Evolutionary conservation across 176 grass and related monocot species (phyloP), one percentile per base, ranked within the genome.

Genomic region (Puya raimondii): DNA sequence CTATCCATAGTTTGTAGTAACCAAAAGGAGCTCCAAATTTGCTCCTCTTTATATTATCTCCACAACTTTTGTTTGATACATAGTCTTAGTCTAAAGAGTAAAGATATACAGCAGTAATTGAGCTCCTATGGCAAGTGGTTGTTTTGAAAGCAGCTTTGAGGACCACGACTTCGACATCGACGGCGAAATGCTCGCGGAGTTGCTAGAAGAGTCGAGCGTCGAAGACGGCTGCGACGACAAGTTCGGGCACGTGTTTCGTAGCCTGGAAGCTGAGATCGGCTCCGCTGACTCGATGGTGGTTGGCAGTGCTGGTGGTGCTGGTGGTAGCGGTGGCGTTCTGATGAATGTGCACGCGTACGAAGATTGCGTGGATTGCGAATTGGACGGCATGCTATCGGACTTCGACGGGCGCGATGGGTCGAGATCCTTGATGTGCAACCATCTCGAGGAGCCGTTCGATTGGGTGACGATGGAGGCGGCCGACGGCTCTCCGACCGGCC

Each of bases 281-380:
- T 49, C n/a, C 42, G 14, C 47, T 4, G 56, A 65, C 65, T 18
- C 75, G 2, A 69, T 52, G 3, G 29, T 53, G 72, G 27, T 16
- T 18, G 48, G 51, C 50, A 52, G 17, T 1, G 61, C 47, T 48
- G 75, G 22, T 8, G 22, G 11, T 16, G 23, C 9, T 47, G 56
- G 56, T 54, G 42, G 42, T 53, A 78, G 25, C 72, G 13, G 10
- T 6, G 79, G 73, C 20, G 14, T 22, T 23, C 79, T 88, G 18
- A 22, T 13, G 3, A 16, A 15, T 4, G 25, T 13, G 66, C 80
- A 87, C 57, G 11, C 71, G 33, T 76, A 67, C 73, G 71, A 86
- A 33, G 77, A 78, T 25, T 91, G 88, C 68, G 82, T 91, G 69
- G 91, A 96, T 67, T 91, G 91, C 25, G 79, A 69, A 13, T 78